Conservation (phyloP, 2,329 filamentous ascomycete genomes). For the Septoria petroselini region DNA sequence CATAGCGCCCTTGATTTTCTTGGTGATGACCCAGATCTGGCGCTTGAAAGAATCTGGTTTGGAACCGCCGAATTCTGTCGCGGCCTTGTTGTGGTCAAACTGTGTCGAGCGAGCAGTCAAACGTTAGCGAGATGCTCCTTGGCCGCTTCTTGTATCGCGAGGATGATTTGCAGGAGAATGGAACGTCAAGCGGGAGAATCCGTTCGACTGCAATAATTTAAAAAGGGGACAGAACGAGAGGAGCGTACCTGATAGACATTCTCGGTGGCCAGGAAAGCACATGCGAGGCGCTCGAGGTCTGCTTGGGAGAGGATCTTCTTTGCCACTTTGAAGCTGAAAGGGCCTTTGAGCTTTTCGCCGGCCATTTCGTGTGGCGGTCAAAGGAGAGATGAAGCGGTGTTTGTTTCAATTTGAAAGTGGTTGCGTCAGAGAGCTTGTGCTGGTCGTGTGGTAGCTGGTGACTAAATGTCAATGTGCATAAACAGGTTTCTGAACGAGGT, state of each 20-base stretch:
- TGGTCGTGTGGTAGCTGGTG: no score
- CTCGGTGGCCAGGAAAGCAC: slow-evolving; percentile 22
- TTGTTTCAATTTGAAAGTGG: no score
- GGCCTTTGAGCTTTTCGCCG: slow-evolving; percentile 15
- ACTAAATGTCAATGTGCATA: no score
- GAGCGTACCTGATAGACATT: slow-evolving; percentile 9
- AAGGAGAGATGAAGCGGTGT: background rate
- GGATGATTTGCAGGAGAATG: no score
- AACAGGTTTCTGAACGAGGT: no score
- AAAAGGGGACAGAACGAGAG: background rate
- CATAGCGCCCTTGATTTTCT: slow-evolving; percentile 26
- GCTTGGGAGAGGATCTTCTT: slow-evolving; percentile 22
- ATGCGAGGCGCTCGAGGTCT: slow-evolving; percentile 27
- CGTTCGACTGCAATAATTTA: no score
- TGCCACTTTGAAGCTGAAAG: slow-evolving; percentile 23
- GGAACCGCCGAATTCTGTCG: slow-evolving; percentile 20
- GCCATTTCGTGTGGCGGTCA: slow-evolving; percentile 13
- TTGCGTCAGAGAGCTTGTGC: no score
- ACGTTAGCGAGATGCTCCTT: background rate
- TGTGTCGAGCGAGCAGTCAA: background rate
- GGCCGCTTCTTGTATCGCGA: no score
- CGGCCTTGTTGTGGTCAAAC: slow-evolving; percentile 24
- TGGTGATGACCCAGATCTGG: slow-evolving; percentile 25
- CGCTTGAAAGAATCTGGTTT: slow-evolving; percentile 28
- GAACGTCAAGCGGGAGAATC: no score